These are phyloP conservation scores for Dictyostelium purpureum DNA, from an alignment of 78 protist genomes.

Conservation along the genomic window DNA sequence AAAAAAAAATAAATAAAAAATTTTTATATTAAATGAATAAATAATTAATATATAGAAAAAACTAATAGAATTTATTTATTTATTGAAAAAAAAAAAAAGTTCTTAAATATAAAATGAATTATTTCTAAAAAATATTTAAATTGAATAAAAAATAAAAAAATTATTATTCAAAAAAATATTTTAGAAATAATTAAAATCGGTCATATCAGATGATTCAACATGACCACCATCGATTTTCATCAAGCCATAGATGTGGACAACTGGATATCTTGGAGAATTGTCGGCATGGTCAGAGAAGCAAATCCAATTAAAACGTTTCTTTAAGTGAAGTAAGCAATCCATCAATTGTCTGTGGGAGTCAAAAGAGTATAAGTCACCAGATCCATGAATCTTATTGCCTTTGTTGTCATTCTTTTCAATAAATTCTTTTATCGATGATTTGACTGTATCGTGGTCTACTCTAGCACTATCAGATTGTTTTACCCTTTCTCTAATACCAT, in stretches of 20 bases:
- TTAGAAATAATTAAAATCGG: neutral
- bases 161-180: neutral
- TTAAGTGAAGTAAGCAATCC: neutral
- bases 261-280: neutral
- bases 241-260: neutral
- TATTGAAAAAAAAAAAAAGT: neutral
- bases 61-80: neutral
- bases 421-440: too few species aligned
- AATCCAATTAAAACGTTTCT: neutral
- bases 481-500: neutral
- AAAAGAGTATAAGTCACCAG: neutral
- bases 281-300: neutral
- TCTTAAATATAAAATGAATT: neutral
- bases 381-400: neutral
- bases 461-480: too few species aligned
- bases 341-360: neutral
- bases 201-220: neutral
- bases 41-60: neutral
- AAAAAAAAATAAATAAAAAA: neutral
- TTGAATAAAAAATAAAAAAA: neutral
- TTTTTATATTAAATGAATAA: too few species aligned
- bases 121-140: neutral
- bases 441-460: too few species aligned
- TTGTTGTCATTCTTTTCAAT: too few species aligned
- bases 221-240: neutral